A percentile compares a stretch with the other conserved stretches of the same genome.
These are phyloP conservation scores for Ustilago shanxiensis DNA, from an alignment of 1,284 basidiomycete genomes.

Conservation along the genomic window DNA sequence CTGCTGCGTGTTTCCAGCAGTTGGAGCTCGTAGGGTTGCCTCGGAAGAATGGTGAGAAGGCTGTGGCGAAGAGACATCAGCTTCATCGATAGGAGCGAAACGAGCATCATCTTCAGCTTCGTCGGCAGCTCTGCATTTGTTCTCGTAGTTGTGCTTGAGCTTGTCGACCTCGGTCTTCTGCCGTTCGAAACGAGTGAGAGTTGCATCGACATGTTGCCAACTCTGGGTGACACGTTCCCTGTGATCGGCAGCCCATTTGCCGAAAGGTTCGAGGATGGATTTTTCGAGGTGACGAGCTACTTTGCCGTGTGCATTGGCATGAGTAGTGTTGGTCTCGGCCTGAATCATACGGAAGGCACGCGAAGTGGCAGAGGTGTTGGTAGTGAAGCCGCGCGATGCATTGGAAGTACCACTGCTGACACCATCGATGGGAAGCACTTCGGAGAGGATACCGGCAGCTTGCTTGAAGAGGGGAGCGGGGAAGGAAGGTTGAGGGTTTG, in stretches of 20 bases:
- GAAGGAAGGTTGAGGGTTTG: slow-evolving; percentile 30
- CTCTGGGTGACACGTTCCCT: slow-evolving; percentile 52
- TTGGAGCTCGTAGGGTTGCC: slow-evolving; percentile 13
- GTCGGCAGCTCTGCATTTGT: slow-evolving; percentile 65
- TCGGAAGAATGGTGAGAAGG: slow-evolving; percentile 15
- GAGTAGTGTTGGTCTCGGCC: slow-evolving; percentile 47
- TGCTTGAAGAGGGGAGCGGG: slow-evolving; percentile 55
- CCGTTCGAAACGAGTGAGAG: slow-evolving; percentile 54
- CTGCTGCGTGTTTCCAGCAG: slow-evolving; percentile 11
- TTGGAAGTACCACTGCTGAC: slow-evolving; percentile 5
- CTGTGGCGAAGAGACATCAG: slow-evolving; percentile 14
- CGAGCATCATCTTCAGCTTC: slow-evolving; percentile 68
- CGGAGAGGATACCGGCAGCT: slow-evolving; percentile 34
- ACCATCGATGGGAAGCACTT: slow-evolving; percentile 40
- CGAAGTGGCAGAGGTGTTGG: slow-evolving; percentile 45
- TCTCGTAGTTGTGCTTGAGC: slow-evolving; percentile 60
- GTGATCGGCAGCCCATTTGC: slow-evolving; percentile 62
- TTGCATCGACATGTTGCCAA: slow-evolving; percentile 63
- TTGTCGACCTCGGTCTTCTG: slow-evolving; percentile 61
- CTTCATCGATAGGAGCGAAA: slow-evolving; percentile 60
- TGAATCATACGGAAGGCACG: slow-evolving; percentile 54
- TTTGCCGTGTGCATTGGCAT: slow-evolving; percentile 56
- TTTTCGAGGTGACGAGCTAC: slow-evolving; percentile 57
- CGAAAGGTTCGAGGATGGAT: slow-evolving; percentile 60
- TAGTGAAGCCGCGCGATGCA: slow-evolving; percentile 28